Evolutionary conservation across 768 basidiomycete genomes (phyloP), one percentile per base, ranked within the genome.

Genomic region (Panus rudis): DNA sequence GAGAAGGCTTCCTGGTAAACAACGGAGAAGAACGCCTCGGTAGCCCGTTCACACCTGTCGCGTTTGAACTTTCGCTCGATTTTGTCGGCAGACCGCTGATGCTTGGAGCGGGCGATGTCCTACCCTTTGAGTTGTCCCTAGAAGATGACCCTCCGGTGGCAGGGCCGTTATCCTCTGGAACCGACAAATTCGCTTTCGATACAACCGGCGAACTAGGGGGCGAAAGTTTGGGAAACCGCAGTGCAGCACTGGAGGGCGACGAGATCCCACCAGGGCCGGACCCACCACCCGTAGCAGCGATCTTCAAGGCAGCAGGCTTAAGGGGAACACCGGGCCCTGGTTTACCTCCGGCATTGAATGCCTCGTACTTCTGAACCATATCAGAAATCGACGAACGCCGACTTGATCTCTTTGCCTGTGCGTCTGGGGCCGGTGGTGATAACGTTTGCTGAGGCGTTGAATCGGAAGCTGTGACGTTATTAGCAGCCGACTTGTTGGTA

Each of bases 301-400:
- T n/a, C 33, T 47, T 50, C 16, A 51, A 34, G 4, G 32, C 42
- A 21, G 46, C 19, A 12, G 50, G 50, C 42, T 51, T 51, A 4
- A 39, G 7, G 4, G 49, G 45, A 14, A 46, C 43, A n/a, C 38
- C 42, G 4, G 50, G 31, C 7, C 39, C 45, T 43, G 27, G 39
- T 26, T 24, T 26, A 3, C 21, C 39, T 4, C 13, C 37, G 20
- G 45, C 51, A 31, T 70, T 73, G 42, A 90, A 78, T 6, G 79
- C 76, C 60, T 92, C 89, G 58, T 81, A 92, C 34, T 70, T 76
- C 51, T 86, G 84, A 20, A 91, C 89, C 78, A 91, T 89, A 55
- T 91, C 79, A 30, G 87, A 79, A 52, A 91, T 91, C 0, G 89
- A 91, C 4, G 81, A 83, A 41, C 87, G 72, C 16, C 88, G 75